Evolutionary conservation across 1,139 yeast species (phyloP), one percentile per base, ranked within the genome.

Genomic region (Geotrichum fermentans): DNA sequence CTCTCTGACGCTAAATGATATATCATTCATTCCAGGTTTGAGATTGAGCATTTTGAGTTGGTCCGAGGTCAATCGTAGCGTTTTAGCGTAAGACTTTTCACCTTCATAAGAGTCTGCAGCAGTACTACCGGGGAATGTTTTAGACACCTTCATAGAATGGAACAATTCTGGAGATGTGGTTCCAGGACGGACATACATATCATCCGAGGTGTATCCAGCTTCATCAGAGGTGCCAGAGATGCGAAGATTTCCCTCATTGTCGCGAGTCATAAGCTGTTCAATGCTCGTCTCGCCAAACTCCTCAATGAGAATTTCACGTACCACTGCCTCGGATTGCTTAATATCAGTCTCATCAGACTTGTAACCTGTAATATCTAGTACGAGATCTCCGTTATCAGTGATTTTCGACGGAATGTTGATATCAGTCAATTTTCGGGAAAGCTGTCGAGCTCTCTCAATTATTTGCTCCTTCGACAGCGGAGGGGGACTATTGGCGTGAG

Each of bases 331-430:
- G 4, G 73, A 60, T 41, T 63, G 68, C 41, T 64, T 58, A 35
- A 67, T 61, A 40, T 69, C 68, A 61, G 83, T 87, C 56, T 81
- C 79, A 58, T 83, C 87, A 30, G 96, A 86, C 67, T 90, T 92
- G 69, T 94, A 94, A 22, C 99, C 99, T 59, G 89, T 95, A 83
- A 92, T 87, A 68, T 94, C 99, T 44, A 94, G 71, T 42, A 90
- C 79, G 61, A 94, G 75, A 62, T 90, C 96, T 11, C 98, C 98
- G 60, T 88, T 87, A 56, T 84, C 82, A 56, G 88, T 95, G 38
- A 90, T 78, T 58, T 83, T 88, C 18, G 95, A 83, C 1, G 97
- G 97, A 36, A 92, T 90, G 59, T 89, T 87, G 57, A 79, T 78
- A 55, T 77, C 75, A 21, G 78, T 77, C 35, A 89, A 74, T 61